These are phyloP conservation scores for Fereydounia khargensis DNA, from an alignment of 1,284 basidiomycete genomes.

Conservation along the genomic window DNA sequence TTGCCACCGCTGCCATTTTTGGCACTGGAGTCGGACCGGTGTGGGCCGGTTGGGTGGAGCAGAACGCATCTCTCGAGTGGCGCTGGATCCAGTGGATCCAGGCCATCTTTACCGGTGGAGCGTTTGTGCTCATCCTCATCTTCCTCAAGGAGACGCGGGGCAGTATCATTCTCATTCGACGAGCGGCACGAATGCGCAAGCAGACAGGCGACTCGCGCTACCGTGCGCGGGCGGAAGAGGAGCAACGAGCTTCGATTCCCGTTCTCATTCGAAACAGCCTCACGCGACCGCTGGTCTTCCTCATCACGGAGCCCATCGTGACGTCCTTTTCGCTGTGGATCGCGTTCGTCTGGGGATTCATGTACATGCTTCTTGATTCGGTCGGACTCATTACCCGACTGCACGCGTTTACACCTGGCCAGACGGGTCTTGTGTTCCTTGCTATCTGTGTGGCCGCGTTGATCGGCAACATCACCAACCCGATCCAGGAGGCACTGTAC, in stretches of 20 bases:
- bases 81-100: slow-evolving; percentile 77
- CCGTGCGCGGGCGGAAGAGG: slow-evolving; percentile 65
- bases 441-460: slow-evolving; percentile 29
- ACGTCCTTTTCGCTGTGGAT: slow-evolving; percentile 56
- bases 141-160: slow-evolving; percentile 55
- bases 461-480: slow-evolving; percentile 70
- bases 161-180: slow-evolving; percentile 59
- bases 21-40: slow-evolving; percentile 69
- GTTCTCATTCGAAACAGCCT: slow-evolving; percentile 68
- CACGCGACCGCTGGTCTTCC: slow-evolving; percentile 65
- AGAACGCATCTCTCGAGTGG: slow-evolving; percentile 67
- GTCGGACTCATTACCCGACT: slow-evolving; percentile 59
- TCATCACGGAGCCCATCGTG: slow-evolving; percentile 75
- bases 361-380: slow-evolving; percentile 64
- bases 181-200: slow-evolving; percentile 57
- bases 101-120: slow-evolving; percentile 32
- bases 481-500: slow-evolving; percentile 46
- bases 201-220: slow-evolving; percentile 65
- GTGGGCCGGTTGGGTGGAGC: slow-evolving; percentile 70
- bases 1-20: slow-evolving; percentile 58
- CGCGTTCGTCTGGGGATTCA: slow-evolving; percentile 68
- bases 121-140: slow-evolving; percentile 33
- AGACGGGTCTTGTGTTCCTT: slow-evolving; percentile 42
- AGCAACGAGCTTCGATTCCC: slow-evolving; percentile 64
- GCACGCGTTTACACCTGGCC: slow-evolving; percentile 67